Base-by-base conservation (phyloP, 441 rosid species). In the Gossypium gossypioides region DNA sequence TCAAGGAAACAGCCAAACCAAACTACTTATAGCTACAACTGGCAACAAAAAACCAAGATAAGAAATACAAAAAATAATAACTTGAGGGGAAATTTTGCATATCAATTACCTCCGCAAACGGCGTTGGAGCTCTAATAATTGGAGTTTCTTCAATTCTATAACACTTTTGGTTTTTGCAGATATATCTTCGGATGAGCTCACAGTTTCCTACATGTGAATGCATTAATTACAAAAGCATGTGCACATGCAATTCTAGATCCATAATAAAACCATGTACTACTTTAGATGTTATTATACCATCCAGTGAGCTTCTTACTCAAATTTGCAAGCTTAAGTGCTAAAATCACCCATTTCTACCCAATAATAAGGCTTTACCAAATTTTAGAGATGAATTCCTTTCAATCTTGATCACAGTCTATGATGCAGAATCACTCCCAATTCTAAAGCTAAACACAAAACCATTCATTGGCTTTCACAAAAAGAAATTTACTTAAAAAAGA, bases 101-200 rank as follows among this genome's bases (percentile, higher is more conserved):
- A 56, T 68, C 54, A 13, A 64, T 79, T 81, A 93, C 98, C 91
- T 85, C 83, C 96, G 78, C 4, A 93, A 81, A 63, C 96, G 97
- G 51, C 88, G 86, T 79, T 93, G 98, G 73, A 91, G 92, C 51
- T 75, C 90, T 77, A 91, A 77, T 51, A 93, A 78, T 81, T 93
- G 97, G 75, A 93, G 97, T 81, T 91, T 93, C 81, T 93, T 93
- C 84, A 93, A 76, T 83, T 89, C 98, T 67, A 93, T 93, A 74
- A 93, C 97, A 77, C 94, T 91, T 82, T 85, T 93, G 77, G 98
- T 93, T 81, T 86, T 93, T 73, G 96, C 86, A 74, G 94, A 89
- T 75, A 91, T 84, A 84, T 91, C 94, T 81, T 91, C 96, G 40
- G 97, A 93, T 22, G 85, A 86, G 80, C 87, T 91, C 74, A 89